Conservation (phyloP, 305 asterid species). For the Solanum hybrid region DNA sequence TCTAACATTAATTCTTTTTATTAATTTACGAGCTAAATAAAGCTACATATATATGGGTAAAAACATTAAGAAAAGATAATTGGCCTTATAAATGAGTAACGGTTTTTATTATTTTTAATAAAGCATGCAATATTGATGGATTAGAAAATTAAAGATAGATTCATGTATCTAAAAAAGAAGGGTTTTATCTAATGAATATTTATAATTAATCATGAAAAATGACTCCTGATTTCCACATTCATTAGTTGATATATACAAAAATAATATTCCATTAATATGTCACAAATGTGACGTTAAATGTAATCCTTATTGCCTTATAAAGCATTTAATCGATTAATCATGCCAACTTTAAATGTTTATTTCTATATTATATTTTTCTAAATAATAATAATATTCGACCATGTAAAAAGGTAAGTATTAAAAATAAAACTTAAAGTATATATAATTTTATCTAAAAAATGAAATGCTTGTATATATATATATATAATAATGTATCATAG, state of each 20-base stretch:
- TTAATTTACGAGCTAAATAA: neutral
- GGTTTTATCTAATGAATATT: neutral
- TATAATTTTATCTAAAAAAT: neutral
- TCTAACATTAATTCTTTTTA: neutral
- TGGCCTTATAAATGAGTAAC: neutral
- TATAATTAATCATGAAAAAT: slow-evolving; percentile 16
- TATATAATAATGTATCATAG: neutral
- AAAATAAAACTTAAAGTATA: neutral
- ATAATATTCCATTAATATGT: neutral
- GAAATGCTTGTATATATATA: neutral
- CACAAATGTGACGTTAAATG: neutral
- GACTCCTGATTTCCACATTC: slow-evolving; percentile 23
- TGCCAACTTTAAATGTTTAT: neutral
- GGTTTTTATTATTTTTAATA: neutral
- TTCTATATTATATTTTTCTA: neutral
- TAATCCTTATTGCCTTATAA: neutral
- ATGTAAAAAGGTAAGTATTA: neutral
- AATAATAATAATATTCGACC: neutral
- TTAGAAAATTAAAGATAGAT: slow-evolving; percentile 14
- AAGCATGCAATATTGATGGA: neutral
- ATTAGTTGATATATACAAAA: neutral
- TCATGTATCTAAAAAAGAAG: slow-evolving; percentile 10
- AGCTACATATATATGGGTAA: neutral
- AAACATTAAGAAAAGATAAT: neutral
- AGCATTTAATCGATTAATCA: neutral